Base-by-base conservation (phyloP, 768 basidiomycete species). In the Boletus reticuloceps region DNA sequence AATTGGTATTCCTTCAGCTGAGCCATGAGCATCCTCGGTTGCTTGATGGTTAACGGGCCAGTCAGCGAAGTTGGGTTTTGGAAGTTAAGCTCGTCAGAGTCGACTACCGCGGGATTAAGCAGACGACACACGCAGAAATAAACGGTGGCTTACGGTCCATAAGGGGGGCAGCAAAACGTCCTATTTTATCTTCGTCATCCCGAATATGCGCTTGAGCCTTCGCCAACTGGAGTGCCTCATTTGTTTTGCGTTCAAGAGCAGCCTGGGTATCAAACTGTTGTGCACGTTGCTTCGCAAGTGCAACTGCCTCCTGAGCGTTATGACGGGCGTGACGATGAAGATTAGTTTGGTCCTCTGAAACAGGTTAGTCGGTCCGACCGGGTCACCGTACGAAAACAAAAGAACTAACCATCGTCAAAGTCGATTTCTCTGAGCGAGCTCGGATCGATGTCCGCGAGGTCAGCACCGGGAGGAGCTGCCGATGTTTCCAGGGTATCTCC, bases 1-100 rank as follows among this genome's bases (percentile, higher is more conserved):
- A 99, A 72, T 69, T 99, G 97, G 69, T 98, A 99, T 70, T 99
- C 97, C 72, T 99, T 99, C 51, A 99, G 75, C 61, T 93, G 91
- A 9, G 94, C 94, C 83, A 94, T 93, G 58, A 99, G 78, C 91
- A 98, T 96, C 71, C 85, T 85, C 8, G 97, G 97, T 66, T 99
- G 97, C 19, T 83, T 82, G 62, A 98, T 88, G 5, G 89, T 91
- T 60, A 94, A 73, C 10, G 85, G 84, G 10, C 92, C 94, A 44
- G 81, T 89, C 60, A 95, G 73, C 16, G 92, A 91, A 5, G 94
- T 93, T 9, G 97, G 97, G 66, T 99, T 98, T 74, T 98, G 95
- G 85, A 99, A 98, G 74, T 99, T 98, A 38, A 99, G 84, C 67
- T 98, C 96, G 65, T 97, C 94, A 19, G 91, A 92, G 69, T 96